Conservation (phyloP, 116 monocot genomes). For the Dioscorea cayenensis region DNA sequence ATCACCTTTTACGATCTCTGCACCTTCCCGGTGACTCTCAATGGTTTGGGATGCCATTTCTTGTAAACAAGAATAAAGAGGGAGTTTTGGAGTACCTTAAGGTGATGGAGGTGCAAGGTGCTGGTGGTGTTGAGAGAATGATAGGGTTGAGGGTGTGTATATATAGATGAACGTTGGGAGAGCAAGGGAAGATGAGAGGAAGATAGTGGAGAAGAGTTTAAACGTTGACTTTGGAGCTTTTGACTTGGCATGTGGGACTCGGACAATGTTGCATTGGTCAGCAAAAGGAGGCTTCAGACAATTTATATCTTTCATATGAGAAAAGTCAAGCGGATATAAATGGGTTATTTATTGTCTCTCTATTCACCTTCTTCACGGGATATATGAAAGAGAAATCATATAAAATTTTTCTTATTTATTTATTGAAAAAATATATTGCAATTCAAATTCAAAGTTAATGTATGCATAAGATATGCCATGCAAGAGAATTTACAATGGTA, state of each 20-base stretch:
- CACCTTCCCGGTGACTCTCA: conserved; percentile 14
- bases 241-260: background rate
- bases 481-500: too few relatives aligned
- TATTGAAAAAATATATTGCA: too few relatives aligned
- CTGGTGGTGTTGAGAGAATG: background rate
- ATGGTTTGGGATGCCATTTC: conserved; percentile 17
- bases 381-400: too few relatives aligned
- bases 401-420: too few relatives aligned
- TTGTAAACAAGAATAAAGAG: background rate
- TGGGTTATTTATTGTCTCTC: too few relatives aligned
- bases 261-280: background rate
- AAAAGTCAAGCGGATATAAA: too few relatives aligned
- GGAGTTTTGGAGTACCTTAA: background rate
- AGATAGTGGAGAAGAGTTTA: background rate
- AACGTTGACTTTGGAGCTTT: background rate
- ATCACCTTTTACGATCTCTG: conserved; percentile 20
- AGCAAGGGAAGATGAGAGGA: background rate
- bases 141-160: background rate
- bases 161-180: background rate
- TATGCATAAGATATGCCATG: too few relatives aligned
- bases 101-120: background rate
- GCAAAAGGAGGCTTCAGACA: background rate
- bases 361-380: too few relatives aligned
- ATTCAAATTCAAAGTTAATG: too few relatives aligned
- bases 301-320: background rate